phyloP scores from a whole-genome alignment of 2,329 filamentous ascomycete species.

The Fusarium mexicanum region DNA sequence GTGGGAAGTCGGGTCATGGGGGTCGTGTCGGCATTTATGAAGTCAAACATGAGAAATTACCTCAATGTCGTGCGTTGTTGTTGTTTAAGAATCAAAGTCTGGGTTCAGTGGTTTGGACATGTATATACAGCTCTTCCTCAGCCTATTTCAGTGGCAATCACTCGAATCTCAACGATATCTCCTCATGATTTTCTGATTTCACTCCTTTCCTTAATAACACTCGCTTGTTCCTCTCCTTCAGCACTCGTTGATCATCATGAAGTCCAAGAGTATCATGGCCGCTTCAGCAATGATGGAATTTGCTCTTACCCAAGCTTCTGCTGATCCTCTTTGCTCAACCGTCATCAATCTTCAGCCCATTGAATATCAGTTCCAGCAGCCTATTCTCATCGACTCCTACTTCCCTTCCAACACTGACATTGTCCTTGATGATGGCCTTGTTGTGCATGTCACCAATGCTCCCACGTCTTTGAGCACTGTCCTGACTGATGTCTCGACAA shows the following conservation, averaged over 20 bases:
- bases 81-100: not conserved
- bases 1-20: not conserved
- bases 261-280: not conserved
- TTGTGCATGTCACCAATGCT: not conserved
- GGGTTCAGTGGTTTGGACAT: rapidly evolving
- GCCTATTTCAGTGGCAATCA: not conserved
- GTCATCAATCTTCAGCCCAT: not conserved
- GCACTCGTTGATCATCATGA: not conserved
- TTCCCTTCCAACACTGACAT: not conserved
- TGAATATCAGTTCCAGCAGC: not conserved
- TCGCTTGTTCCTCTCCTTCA: not conserved
- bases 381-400: not conserved
- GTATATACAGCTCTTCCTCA: not conserved
- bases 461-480: not conserved
- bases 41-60: not conserved
- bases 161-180: not conserved
- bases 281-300: not conserved
- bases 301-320: not conserved
- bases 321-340: not conserved
- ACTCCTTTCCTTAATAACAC: not conserved
- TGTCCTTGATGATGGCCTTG: not conserved
- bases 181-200: not conserved
- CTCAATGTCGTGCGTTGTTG: not conserved
- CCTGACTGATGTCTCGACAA: not conserved
- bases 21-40: not conserved